phyloP scores from a whole-genome alignment of 345 rosid genomes.

The Heritiera littoralis region DNA sequence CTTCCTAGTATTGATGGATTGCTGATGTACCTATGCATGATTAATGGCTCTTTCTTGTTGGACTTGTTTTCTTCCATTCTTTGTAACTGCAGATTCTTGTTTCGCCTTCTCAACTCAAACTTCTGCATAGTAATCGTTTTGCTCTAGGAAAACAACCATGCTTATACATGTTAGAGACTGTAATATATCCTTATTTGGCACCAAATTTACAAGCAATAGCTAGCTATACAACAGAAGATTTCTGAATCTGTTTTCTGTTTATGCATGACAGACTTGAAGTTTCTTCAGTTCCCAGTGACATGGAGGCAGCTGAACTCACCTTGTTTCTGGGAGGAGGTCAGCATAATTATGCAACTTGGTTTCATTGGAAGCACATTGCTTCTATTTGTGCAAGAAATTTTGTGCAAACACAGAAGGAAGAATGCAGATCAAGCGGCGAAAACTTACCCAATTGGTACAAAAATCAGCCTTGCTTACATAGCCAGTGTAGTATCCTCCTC shows the following conservation, averaged over 20 bases:
- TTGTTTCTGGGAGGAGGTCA: constrained; percentile 64
- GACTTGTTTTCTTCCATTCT: not conserved
- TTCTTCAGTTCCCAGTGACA: constrained; percentile 25
- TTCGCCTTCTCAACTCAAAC: not conserved
- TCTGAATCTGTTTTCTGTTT: constrained; percentile 4
- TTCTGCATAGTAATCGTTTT: not conserved
- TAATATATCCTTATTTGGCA: not conserved
- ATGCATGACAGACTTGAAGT: constrained; percentile 39
- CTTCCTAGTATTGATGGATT: not conserved
- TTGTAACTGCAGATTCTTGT: not conserved
- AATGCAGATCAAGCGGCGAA: constrained; percentile 34
- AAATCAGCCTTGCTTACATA: constrained; percentile 46
- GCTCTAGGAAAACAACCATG: not conserved
- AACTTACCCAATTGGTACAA: constrained; percentile 29
- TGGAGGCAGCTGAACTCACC: constrained; percentile 45
- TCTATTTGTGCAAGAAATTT: constrained; percentile 28
- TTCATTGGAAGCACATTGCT: constrained; percentile 50
- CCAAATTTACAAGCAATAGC: not conserved
- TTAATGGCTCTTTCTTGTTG: not conserved
- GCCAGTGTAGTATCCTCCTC: constrained; percentile 46
- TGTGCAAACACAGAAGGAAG: constrained; percentile 32
- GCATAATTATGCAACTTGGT: constrained; percentile 45
- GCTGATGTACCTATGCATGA: not conserved
- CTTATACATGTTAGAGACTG: not conserved
- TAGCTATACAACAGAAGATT: not conserved